A percentile compares a stretch with the other conserved stretches of the same genome.
Conservation (phyloP, 140 eudicot species). For the Anethum foeniculum region DNA sequence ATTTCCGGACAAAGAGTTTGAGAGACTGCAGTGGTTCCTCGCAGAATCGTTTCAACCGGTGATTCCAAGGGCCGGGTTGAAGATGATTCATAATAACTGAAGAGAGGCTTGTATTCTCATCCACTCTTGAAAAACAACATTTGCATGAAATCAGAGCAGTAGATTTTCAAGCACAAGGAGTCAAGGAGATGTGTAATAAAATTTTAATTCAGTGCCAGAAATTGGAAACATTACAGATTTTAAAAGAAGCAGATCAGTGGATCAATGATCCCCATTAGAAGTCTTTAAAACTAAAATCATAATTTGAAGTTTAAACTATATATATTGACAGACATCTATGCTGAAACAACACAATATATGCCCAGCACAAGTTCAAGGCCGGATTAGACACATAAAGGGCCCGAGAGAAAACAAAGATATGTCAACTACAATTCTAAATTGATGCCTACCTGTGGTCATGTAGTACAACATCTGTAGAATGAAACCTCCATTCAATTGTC, state of each 20-base stretch:
- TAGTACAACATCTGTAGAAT: conserved; percentile 56
- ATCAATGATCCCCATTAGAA: neutral
- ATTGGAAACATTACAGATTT: neutral
- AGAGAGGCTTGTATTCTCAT: conserved; percentile 43
- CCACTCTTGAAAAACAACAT: conserved; percentile 37
- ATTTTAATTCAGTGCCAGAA: neutral
- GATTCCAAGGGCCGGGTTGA: conserved; percentile 65
- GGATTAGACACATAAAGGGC: neutral
- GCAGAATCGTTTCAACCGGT: conserved; percentile 53
- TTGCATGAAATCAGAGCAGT: neutral
- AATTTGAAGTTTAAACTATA: neutral
- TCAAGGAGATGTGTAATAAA: neutral
- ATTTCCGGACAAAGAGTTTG: conserved; percentile 57
- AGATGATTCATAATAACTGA: conserved; percentile 61
- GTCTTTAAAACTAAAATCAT: neutral
- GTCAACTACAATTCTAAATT: neutral
- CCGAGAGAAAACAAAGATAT: neutral
- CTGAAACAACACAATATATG: neutral
- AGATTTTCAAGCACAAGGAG: neutral
- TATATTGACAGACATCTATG: neutral
- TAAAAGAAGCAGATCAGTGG: neutral
- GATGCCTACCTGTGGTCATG: conserved; percentile 67
- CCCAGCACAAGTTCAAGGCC: neutral
- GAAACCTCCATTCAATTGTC: conserved; percentile 91
- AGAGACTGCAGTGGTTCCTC: conserved; percentile 56